A percentile compares a stretch with the other conserved stretches of the same genome.
Conservation (phyloP, 495 filamentous ascomycete genomes). For the Chaetomium fimeti region DNA sequence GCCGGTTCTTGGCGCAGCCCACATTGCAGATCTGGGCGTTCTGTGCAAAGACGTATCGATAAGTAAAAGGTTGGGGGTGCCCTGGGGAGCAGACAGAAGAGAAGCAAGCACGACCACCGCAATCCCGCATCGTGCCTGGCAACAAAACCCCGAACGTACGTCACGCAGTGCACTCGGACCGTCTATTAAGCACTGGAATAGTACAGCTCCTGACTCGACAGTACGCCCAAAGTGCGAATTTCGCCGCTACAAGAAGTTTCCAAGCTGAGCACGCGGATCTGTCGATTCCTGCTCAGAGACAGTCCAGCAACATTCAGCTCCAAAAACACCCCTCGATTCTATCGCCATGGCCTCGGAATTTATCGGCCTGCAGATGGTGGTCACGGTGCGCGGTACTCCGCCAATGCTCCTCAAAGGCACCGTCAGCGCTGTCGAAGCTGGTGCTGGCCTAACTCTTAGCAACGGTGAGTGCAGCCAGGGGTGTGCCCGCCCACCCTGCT, state of each 20-base stretch:
- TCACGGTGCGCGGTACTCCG: slow-evolving; percentile 65
- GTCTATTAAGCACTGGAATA: not conserved
- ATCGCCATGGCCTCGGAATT: slow-evolving; percentile 53
- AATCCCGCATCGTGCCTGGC: slow-evolving; percentile 9
- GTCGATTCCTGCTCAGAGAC: not conserved
- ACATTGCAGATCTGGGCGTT: not conserved
- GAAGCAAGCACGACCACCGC: slow-evolving; percentile 2
- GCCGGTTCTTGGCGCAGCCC: slow-evolving; percentile 7
- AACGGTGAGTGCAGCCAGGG: slow-evolving; percentile 64
- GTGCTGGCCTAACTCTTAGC: slow-evolving; percentile 68
- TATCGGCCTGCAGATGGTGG: slow-evolving; percentile 73
- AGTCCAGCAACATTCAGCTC: not conserved
- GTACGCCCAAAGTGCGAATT: not conserved
- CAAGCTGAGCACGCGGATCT: not conserved
- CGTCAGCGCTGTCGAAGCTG: slow-evolving; percentile 67
- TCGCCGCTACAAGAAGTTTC: not conserved
- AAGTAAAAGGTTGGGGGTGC: slow-evolving; percentile 32
- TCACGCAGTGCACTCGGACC: not conserved
- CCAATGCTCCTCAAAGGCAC: slow-evolving; percentile 66
- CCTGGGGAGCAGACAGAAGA: not conserved
- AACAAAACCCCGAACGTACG: not conserved
- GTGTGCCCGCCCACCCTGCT: not conserved
- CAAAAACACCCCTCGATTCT: slow-evolving; percentile 2
- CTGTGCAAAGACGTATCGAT: slow-evolving; percentile 28
- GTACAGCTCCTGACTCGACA: not conserved